These are phyloP conservation scores for Metschnikowia borealis DNA, from an alignment of 805 yeast genomes.

Conservation along the genomic window DNA sequence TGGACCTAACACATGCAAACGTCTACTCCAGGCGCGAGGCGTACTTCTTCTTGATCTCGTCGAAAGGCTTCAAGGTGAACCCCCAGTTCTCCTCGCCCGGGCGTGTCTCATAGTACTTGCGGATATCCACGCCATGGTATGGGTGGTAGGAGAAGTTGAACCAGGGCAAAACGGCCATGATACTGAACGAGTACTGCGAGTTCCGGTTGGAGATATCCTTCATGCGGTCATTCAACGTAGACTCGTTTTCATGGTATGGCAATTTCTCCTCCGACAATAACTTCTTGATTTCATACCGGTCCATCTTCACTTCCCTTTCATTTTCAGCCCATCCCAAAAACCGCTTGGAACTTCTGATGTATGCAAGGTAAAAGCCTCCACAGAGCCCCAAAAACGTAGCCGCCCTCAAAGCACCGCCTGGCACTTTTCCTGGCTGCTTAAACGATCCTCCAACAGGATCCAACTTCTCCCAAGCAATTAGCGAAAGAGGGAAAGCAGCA, in stretches of 20 bases:
- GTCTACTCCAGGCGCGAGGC: conserved; percentile 4
- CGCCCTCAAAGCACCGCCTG: conserved; percentile 54
- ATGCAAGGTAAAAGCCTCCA: conserved; percentile 74
- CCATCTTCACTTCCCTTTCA: conserved; percentile 62
- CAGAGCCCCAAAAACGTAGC: conserved; percentile 58
- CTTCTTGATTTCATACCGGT: conserved; percentile 68
- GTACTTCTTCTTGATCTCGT: conserved; percentile 39
- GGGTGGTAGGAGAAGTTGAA: conserved; percentile 79
- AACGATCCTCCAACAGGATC: conserved; percentile 41
- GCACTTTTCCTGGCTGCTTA: conserved; percentile 47
- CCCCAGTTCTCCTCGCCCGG: conserved; percentile 61
- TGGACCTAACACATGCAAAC: too few species aligned
- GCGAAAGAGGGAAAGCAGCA: conserved; percentile 40
- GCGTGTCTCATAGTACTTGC: conserved; percentile 41
- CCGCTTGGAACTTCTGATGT: conserved; percentile 61
- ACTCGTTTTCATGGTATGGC: conserved; percentile 62
- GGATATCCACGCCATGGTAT: conserved; percentile 71
- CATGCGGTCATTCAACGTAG: conserved; percentile 55
- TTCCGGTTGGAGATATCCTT: conserved; percentile 75
- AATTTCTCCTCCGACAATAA: conserved; percentile 60
- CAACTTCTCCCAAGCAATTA: conserved; percentile 40
- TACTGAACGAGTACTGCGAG: conserved; percentile 65
- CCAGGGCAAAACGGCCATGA: conserved; percentile 68
- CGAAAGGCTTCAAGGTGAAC: conserved; percentile 47
- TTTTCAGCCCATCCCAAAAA: conserved; percentile 80